Percentiles rank a stretch among this genome's conserved stretches.
These are phyloP conservation scores for Penicillium lagena DNA, from an alignment of 495 filamentous ascomycete genomes.

Conservation along the genomic window DNA sequence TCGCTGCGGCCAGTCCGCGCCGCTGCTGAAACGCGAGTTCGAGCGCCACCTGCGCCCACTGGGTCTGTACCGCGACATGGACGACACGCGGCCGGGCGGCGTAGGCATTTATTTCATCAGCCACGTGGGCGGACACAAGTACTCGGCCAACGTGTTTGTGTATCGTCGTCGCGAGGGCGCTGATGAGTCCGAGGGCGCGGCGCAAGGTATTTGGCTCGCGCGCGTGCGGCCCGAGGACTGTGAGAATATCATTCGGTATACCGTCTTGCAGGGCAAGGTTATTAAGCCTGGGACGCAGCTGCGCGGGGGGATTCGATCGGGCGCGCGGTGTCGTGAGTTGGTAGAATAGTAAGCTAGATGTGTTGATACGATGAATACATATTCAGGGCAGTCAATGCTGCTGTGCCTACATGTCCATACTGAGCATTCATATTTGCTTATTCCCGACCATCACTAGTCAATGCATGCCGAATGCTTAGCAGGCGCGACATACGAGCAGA, in stretches of 20 bases:
- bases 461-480: too few relatives aligned
- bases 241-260: conserved; percentile 86
- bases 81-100: conserved; percentile 81
- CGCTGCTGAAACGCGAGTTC: conserved; percentile 77
- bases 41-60: conserved; percentile 82
- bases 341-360: conserved; percentile 35
- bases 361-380: too few relatives aligned
- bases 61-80: conserved; percentile 77
- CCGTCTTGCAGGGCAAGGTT: conserved; percentile 87
- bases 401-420: too few relatives aligned
- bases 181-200: conserved; percentile 57
- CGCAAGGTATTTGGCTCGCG: conserved; percentile 92
- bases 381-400: too few relatives aligned
- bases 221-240: conserved; percentile 86
- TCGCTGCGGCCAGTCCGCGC: conserved; percentile 88
- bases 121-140: conserved; percentile 93
- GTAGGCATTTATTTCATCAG: conserved; percentile 94
- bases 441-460: too few relatives aligned
- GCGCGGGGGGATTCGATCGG: conserved; percentile 86
- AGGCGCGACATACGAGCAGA: too few relatives aligned
- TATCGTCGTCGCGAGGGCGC: conserved; percentile 61
- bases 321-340: conserved; percentile 76
- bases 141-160: conserved; percentile 79
- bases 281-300: conserved; percentile 80
- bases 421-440: too few relatives aligned